Evolutionary conservation across 345 rosid species (phyloP), one percentile per base, ranked within the genome.

Genomic region (Citrus unshiu): DNA sequence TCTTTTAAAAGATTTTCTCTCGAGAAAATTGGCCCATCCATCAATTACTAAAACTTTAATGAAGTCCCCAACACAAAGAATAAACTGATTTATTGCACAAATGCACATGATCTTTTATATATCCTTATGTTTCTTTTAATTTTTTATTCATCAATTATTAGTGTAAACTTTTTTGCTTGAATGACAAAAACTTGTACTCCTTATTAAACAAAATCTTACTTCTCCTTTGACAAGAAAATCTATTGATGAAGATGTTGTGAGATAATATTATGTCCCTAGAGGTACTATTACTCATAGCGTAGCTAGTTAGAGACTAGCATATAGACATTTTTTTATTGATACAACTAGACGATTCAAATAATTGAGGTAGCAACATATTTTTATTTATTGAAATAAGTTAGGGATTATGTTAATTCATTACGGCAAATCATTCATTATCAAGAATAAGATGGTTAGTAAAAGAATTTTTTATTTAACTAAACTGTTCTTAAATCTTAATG

Each of bases 1-100:
- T 82, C 62, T 82, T 63, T 72, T 60, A 24, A 63, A 63, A 39
- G 72, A 74, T 78, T 82, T 70, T 62, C 76, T 62, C 76, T 74
- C 54, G 19, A 68, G 58, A 64, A 63, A 64, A 63, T 68, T 82
- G 78, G 76, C 71, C 73, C 84, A 37, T 21, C 32, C 68, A 43
- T 63, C 54, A 34, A 72, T 75, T 12, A 75, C 51, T 75, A 68
- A 46, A 32, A 43, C 32, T 19, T 43, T 37, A 66, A 57, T 32
- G 46, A 30, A 43, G 14, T 65, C 37, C 77, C 66, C 60, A 34
- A n/a, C 37, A 66, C 3, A 4, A 77, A 49, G 63, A n/a, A 25
- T 9, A 27, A 64, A 12, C 66, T 19, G 19, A 4, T 51, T 18
- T 71, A 61, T n/a, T 43, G 62, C 21, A 68, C 56, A 39, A 32